Evolutionary conservation across 257 asterid species (phyloP), one percentile per base, ranked within the genome.

Genomic region (Linderniella brevidens): DNA sequence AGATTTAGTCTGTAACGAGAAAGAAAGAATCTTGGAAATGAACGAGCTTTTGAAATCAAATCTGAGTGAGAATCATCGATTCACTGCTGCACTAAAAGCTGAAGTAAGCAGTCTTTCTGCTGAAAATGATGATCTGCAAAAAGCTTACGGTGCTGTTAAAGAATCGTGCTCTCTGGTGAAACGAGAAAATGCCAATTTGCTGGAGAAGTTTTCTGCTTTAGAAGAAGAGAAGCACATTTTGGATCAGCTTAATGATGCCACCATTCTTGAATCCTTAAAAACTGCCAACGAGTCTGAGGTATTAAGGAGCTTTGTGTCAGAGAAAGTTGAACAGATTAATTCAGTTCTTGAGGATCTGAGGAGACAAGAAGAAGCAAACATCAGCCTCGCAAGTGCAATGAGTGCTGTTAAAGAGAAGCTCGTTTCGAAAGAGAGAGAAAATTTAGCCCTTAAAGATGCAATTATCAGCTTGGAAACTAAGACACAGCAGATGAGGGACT

Each of bases 391-490:
- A 59, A 68, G 54, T 38, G 92, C 79, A 50, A 63, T 63, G 59
- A 43, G 40, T 17, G 46, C 50, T 8, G 72, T 81, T 68, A 58
- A 63, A 50, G 75, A 50, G 57, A 67, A 69, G 63, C 60, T 85
- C 56, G 79, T 71, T 54, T 50, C 68, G 75, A 76, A 71, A 52
- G 70, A 75, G 58, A 66, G 66, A 1, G 87, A 85, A 60, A 77
- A 73, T 62, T 37, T 58, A 32, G 64, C 60, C 48, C 74, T 85
- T 45, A 68, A 67, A 55, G 93, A 73, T 52, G 61, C 75, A 8
- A 78, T 79, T 44, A 59, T 60, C 47, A 66, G 67, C 16, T 54
- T 88, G 69, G 87, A 84, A 65, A 67, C 48, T 58, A 85, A 79
- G 61, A 57, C 75, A 41, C 60, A 55, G 14, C 86, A 55, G 49